Base-by-base conservation (phyloP, 495 filamentous ascomycete genomes). In the Penicillium bovifimosum region DNA sequence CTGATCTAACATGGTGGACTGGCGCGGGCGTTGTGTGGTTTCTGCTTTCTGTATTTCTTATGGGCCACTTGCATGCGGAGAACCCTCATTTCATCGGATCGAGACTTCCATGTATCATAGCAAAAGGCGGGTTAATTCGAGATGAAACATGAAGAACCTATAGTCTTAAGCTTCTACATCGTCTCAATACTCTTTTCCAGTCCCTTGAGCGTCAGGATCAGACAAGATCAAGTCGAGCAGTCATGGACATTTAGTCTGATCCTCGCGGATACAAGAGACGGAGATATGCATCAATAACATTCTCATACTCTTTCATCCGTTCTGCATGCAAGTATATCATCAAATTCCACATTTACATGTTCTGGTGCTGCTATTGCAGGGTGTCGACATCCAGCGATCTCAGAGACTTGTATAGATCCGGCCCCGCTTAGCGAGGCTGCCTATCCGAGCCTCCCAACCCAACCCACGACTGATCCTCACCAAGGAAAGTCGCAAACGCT, bases 61-160 rank as follows among this genome's bases (percentile, higher is more conserved):
- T 52, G 36, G 16, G 35, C 52, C 47, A 26, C n/a, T 28, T 41
- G 53, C 38, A 18, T 13, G 20, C 26, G 31, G 44, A 31, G 11
- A 20, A 40, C 24, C 40, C 34, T 33, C n/a, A 14, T 29, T 38
- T 39, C 28, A 35, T 18, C 13, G 24, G 47, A 42, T 31, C 29
- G 31, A 36, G 40, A 47, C 39, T 32, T 31, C 39, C 51, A 28
- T 54, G 53, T 54, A 57, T 52, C 53, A 60, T 57, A 57, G 33
- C 39, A 50, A 43, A 52, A 41, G 42, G 39, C 36, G n/a, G 20
- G 41, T 40, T 47, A 34, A 36, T 52, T 36, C 41, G 6, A 34
- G 46, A 31, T 6, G 34, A 3, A 20, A 42, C n/a, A 11, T 32
- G 14, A 20, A n/a, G 3, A 1, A 36, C 28, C 9, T 16, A 31